Percentiles rank a stretch among this genome's conserved stretches.
Evolutionary conservation across 352 stramenopile genomes (phyloP).

Genomic region (Globisporangium middletonii): DNA sequence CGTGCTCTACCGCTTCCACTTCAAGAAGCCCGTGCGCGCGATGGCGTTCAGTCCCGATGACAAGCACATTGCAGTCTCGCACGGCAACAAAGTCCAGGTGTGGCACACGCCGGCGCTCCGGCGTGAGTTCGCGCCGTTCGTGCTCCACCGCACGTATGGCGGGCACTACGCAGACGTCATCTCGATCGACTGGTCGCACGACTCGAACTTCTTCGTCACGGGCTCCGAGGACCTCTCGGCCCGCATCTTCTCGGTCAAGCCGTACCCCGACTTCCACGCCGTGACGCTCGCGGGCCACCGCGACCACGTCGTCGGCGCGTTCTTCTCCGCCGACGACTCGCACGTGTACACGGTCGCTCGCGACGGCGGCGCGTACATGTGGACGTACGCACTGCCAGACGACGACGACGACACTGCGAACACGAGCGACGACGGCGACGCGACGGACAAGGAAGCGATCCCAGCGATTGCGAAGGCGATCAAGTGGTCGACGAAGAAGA

Average conservation of each 20-base stretch:
- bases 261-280: slow-evolving; percentile 69
- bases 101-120: slow-evolving; percentile 83
- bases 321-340: slow-evolving; percentile 76
- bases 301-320: slow-evolving; percentile 79
- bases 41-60: slow-evolving; percentile 89
- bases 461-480: slow-evolving; percentile 62
- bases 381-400: slow-evolving; percentile 65
- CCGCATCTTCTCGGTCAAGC: slow-evolving; percentile 78
- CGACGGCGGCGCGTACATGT: slow-evolving; percentile 87
- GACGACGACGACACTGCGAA: slow-evolving; percentile 28
- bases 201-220: slow-evolving; percentile 89
- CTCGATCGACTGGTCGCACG: slow-evolving; percentile 82
- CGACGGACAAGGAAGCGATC: slow-evolving; percentile 19
- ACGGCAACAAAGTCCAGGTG: slow-evolving; percentile 90
- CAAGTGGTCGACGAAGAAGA: slow-evolving; percentile 85
- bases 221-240: slow-evolving; percentile 85
- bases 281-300: slow-evolving; percentile 88
- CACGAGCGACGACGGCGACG: slow-evolving; percentile 23
- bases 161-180: slow-evolving; percentile 88
- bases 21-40: slow-evolving; percentile 87
- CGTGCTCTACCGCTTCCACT: slow-evolving; percentile 93
- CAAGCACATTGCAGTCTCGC: slow-evolving; percentile 81
- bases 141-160: slow-evolving; percentile 82
- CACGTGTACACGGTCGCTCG: slow-evolving; percentile 83
- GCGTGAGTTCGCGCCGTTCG: slow-evolving; percentile 90